A percentile compares a stretch with the other conserved stretches of the same genome.
These are phyloP conservation scores for Citrullus colocynthis DNA, from an alignment of 306 rosid genomes.

Conservation along the genomic window DNA sequence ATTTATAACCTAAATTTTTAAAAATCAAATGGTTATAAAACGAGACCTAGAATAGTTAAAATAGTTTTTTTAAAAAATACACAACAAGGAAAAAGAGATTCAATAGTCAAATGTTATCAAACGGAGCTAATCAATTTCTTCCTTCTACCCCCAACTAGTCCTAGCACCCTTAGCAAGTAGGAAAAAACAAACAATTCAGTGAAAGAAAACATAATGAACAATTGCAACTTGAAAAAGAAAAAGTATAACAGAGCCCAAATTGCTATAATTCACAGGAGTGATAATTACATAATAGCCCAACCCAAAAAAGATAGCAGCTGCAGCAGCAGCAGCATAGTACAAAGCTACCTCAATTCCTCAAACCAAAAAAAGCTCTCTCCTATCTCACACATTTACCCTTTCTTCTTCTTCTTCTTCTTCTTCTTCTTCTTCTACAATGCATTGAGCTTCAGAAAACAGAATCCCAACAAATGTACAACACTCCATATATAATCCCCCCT, in stretches of 20 bases:
- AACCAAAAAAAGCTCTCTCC: background rate
- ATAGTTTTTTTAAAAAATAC: too few relatives aligned
- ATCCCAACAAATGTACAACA: slow-evolving; percentile 8
- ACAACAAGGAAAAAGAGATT: too few relatives aligned
- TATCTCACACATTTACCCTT: slow-evolving; percentile 1
- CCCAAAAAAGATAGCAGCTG: slow-evolving; percentile 1
- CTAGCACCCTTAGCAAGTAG: too few relatives aligned
- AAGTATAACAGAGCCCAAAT: background rate
- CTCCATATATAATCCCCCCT: background rate
- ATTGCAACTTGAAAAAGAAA: background rate
- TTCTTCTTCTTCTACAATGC: slow-evolving; percentile 2
- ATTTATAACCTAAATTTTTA: too few relatives aligned
- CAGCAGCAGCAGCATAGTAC: background rate
- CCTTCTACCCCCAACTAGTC: too few relatives aligned
- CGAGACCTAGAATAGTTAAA: too few relatives aligned
- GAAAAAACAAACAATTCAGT: too few relatives aligned
- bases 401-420: background rate
- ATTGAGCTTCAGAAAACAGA: background rate
- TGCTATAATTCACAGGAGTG: slow-evolving; percentile 1
- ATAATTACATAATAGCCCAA: slow-evolving; percentile 1
- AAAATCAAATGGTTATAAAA: too few relatives aligned
- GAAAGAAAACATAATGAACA: background rate
- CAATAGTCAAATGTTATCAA: too few relatives aligned
- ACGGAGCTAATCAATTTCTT: too few relatives aligned
- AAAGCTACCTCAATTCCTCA: background rate